A percentile compares a stretch with the other conserved stretches of the same genome.
Conservation (phyloP, 2,329 filamentous ascomycete species). For the Magnaporthales sp. region DNA sequence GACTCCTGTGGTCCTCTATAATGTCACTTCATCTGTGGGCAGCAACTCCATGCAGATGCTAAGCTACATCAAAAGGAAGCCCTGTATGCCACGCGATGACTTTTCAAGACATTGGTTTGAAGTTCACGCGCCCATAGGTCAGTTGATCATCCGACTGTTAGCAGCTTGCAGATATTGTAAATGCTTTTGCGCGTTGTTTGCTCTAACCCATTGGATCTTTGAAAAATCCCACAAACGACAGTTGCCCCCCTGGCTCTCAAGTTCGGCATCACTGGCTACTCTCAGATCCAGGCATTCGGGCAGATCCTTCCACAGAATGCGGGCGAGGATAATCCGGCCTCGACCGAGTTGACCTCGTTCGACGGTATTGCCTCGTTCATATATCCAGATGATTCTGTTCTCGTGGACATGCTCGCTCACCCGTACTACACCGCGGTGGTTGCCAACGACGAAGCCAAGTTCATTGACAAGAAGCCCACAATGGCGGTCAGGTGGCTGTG, state of each 20-base stretch:
- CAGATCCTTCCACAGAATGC: not conserved
- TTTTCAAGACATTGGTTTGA: not conserved
- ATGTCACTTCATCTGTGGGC: not conserved
- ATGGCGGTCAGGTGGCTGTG: not conserved
- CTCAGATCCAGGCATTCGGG: not conserved
- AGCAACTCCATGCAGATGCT: not conserved
- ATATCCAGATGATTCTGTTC: not conserved
- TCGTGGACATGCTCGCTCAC: not conserved
- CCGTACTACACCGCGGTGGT: not conserved
- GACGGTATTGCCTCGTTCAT: not conserved
- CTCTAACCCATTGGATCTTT: too few species aligned
- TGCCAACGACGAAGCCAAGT: not conserved
- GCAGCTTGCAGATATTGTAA: not conserved
- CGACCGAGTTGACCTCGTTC: not conserved
- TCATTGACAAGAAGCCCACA: not conserved
- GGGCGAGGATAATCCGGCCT: not conserved
- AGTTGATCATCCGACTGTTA: not conserved
- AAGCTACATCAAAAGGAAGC: not conserved
- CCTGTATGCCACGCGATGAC: not conserved
- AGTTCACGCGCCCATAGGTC: not conserved
- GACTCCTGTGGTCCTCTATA: not conserved
- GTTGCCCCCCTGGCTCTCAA: conserved; percentile 1
- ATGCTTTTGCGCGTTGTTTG: too few species aligned
- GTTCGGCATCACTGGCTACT: not conserved
- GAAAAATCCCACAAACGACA: not conserved